Conservation (phyloP, 2,329 filamentous ascomycete species). For the Neofusicoccum umdonicola region DNA sequence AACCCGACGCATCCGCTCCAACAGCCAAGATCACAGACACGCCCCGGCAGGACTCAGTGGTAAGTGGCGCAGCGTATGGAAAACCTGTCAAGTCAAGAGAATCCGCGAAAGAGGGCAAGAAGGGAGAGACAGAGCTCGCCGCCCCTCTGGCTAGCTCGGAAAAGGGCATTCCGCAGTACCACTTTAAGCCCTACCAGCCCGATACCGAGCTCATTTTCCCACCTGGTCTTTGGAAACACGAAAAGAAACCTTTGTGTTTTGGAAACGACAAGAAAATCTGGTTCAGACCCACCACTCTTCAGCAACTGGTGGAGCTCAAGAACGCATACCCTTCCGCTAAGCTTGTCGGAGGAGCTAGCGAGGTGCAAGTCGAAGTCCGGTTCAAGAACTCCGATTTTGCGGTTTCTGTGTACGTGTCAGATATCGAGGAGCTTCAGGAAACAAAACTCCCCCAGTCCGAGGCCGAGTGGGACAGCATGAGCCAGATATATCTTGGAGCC, state of each 20-base stretch:
- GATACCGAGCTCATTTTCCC: slow-evolving; percentile 94
- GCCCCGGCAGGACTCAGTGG: slow-evolving; percentile 23
- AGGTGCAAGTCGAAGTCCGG: slow-evolving; percentile 96
- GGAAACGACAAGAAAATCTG: slow-evolving; percentile 92
- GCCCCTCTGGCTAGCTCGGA: slow-evolving; percentile 54
- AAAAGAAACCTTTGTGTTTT: slow-evolving; percentile 76
- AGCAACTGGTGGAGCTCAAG: slow-evolving; percentile 87
- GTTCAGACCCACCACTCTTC: slow-evolving; percentile 82
- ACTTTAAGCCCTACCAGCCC: slow-evolving; percentile 82
- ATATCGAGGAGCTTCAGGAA: slow-evolving; percentile 81
- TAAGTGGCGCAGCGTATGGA: slow-evolving; percentile 34
- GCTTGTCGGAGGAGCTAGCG: slow-evolving; percentile 89
- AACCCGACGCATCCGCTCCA: slow-evolving; percentile 23
- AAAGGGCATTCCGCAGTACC: slow-evolving; percentile 56
- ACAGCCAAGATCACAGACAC: slow-evolving; percentile 25
- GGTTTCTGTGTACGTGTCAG: slow-evolving; percentile 85
- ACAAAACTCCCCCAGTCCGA: slow-evolving; percentile 41
- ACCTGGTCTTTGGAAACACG: slow-evolving; percentile 74
- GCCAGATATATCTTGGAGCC: slow-evolving; percentile 72
- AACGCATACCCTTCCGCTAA: slow-evolving; percentile 81
- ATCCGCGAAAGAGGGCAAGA: slow-evolving; percentile 49
- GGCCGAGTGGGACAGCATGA: slow-evolving; percentile 27
- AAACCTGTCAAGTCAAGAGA: slow-evolving; percentile 37
- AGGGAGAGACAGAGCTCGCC: slow-evolving; percentile 38
- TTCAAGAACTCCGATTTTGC: slow-evolving; percentile 93